phyloP scores from a whole-genome alignment of 2,329 filamentous ascomycete species.

The Botrytis medusae region DNA sequence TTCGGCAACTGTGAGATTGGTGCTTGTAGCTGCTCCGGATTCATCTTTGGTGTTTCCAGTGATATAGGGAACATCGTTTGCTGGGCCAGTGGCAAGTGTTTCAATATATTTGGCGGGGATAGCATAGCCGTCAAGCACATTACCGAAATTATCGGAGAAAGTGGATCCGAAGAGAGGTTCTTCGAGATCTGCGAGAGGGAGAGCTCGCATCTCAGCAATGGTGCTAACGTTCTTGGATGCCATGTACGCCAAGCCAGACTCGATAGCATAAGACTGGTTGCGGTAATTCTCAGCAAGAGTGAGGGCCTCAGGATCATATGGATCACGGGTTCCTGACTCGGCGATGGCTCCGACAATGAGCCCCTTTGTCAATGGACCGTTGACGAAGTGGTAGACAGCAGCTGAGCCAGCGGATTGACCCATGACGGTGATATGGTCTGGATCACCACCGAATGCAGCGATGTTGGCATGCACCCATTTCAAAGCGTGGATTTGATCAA shows the following conservation, averaged over 20 bases:
- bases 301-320: slow-evolving; percentile 32
- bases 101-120: slow-evolving; percentile 30
- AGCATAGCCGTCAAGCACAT: slow-evolving; percentile 32
- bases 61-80: slow-evolving; percentile 42
- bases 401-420: slow-evolving; percentile 47
- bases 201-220: slow-evolving; percentile 27
- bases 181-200: slow-evolving; percentile 12
- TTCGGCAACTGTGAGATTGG: slow-evolving; percentile 37
- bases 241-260: slow-evolving; percentile 26
- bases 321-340: slow-evolving; percentile 36
- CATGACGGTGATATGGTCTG: slow-evolving; percentile 43
- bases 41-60: slow-evolving; percentile 38
- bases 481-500: slow-evolving; percentile 59
- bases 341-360: slow-evolving; percentile 35
- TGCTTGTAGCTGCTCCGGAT: slow-evolving; percentile 37
- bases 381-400: slow-evolving; percentile 42
- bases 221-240: slow-evolving; percentile 27
- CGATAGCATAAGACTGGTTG: slow-evolving; percentile 19
- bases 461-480: slow-evolving; percentile 61
- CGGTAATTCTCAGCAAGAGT: slow-evolving; percentile 33
- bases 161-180: background rate
- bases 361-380: slow-evolving; percentile 35
- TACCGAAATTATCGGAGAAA: slow-evolving; percentile 13
- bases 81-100: slow-evolving; percentile 28
- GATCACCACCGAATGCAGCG: slow-evolving; percentile 51